phyloP scores from a whole-genome alignment of 495 filamentous ascomycete species.

The Daldinia concentrica region DNA sequence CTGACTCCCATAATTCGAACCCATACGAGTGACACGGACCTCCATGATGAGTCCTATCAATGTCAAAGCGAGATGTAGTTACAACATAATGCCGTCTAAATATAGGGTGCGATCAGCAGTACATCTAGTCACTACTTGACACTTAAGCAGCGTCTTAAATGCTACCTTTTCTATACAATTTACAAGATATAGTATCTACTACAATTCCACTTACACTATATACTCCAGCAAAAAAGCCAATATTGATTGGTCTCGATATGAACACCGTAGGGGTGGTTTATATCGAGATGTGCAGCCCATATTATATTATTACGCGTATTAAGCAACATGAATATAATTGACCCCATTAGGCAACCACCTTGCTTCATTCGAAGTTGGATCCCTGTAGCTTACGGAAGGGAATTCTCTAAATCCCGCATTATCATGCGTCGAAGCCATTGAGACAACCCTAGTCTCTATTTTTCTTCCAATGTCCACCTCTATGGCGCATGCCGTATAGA shows the following conservation, averaged over 20 bases:
- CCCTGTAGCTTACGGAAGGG: not conserved
- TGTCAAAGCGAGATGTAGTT: not conserved
- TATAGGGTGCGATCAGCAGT: not conserved
- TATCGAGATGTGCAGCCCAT: not conserved
- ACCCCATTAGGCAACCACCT: not conserved
- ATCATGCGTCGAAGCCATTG: not conserved
- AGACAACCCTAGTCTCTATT: not conserved
- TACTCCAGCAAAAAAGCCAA: not conserved
- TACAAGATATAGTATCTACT: not conserved
- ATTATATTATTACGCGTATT: not conserved
- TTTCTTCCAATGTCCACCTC: not conserved
- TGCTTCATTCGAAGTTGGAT: not conserved
- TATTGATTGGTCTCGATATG: not conserved
- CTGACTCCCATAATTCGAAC: not conserved
- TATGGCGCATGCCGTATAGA: not conserved
- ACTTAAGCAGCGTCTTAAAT: not conserved
- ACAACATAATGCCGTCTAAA: not conserved
- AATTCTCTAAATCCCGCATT: not conserved
- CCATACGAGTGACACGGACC: not conserved
- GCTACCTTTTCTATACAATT: not conserved
- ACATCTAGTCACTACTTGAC: not conserved
- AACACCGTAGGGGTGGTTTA: not conserved
- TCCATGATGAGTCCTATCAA: not conserved
- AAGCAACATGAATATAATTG: not conserved
- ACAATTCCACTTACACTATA: not conserved